Conservation (phyloP, 768 basidiomycete species). For the Auricularia cornea region DNA sequence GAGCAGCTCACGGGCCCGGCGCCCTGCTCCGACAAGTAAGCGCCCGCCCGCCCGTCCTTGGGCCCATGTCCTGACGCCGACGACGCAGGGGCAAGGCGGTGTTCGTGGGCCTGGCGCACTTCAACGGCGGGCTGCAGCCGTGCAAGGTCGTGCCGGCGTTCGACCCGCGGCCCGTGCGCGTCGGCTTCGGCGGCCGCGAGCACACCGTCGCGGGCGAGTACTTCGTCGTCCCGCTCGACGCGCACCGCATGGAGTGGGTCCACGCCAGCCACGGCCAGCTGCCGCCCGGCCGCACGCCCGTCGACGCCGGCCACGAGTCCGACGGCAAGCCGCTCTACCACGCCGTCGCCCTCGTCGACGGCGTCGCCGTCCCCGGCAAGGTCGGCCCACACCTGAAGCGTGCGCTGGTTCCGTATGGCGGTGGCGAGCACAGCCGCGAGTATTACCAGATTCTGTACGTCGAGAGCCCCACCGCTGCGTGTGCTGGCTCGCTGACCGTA, state of each 20-base stretch:
- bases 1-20: not conserved
- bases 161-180: slow-evolving; percentile 26
- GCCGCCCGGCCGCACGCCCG: slow-evolving; percentile 46
- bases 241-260: slow-evolving; percentile 68
- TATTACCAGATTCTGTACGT: slow-evolving; percentile 40
- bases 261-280: slow-evolving; percentile 49
- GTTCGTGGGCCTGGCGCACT: not conserved
- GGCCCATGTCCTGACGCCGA: not conserved
- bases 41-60: not conserved
- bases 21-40: not conserved
- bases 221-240: slow-evolving; percentile 50
- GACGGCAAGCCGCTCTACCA: slow-evolving; percentile 60
- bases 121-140: not conserved
- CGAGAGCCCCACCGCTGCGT: too few species aligned
- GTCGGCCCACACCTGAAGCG: slow-evolving; percentile 59
- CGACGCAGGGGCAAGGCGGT: not conserved
- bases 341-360: slow-evolving; percentile 44
- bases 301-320: slow-evolving; percentile 74
- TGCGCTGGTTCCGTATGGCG: slow-evolving; percentile 33
- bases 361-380: slow-evolving; percentile 61
- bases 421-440: slow-evolving; percentile 29
- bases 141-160: not conserved
- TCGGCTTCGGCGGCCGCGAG: slow-evolving; percentile 60
- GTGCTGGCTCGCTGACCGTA: too few species aligned
- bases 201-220: slow-evolving; percentile 54